Evolutionary conservation across 495 filamentous ascomycete species (phyloP), one percentile per base, ranked within the genome.

Genomic region (Elaphomyces granulatus): DNA sequence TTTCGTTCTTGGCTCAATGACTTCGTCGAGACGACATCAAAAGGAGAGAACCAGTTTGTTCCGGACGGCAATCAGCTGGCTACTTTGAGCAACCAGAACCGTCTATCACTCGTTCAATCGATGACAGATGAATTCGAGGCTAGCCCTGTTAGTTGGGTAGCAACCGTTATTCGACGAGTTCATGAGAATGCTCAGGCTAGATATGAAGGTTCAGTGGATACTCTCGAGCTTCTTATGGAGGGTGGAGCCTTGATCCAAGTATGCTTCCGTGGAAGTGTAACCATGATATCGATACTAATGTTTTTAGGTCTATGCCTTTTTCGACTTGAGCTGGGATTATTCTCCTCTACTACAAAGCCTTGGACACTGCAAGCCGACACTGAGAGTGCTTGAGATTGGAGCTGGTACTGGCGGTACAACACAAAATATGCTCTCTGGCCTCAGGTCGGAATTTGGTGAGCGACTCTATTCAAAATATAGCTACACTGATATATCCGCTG

Each of bases 401-500:
- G 61, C 60, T 3, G 62, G 63, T 12, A 60, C 54, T 23, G 61
- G 58, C 2, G 54, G 48, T 12, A 18, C 34, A 7, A 54, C 62
- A 14, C 37, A 20, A n/a, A 41, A 32, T 14, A 28, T 45, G 9
- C 30, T 52, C 8, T 30, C 40, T 12, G 26, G n/a, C 9, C 32
- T 55, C 9, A 15, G 20, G 2, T 41, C 45, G 4, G 12, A 8
- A 1, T 35, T 38, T 23, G 51, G 47, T 0, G 40, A 45, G 18
- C 15, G 39, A 1, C 35, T 54, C 19, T 46, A 12, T 67, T 64
- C 45, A 50, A 49, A 38, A 0, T 67, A 63, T 23, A 60, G 49
- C 0, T 66, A 58, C 40, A 63, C 60, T 2, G 63, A 68, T 43
- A 51, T 65, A 3, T 70, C 64, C 0, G 40, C 59, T 10, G 68